Conservation (phyloP, 2,329 filamentous ascomycete species). For the Paracamarosporium sp. region DNA sequence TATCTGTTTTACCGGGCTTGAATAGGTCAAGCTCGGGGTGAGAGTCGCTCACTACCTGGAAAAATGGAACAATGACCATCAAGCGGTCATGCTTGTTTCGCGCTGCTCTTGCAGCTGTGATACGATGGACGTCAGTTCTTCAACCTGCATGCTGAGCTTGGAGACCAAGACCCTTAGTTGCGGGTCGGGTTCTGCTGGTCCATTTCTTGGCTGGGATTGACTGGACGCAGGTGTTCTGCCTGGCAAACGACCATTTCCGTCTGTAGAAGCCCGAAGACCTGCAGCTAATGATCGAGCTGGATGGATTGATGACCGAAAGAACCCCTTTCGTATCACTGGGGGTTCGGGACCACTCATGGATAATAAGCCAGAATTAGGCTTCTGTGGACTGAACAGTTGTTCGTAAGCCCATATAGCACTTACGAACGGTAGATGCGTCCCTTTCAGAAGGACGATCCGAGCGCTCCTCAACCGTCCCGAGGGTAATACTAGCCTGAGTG, state of each 20-base stretch:
- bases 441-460: conserved; percentile 65
- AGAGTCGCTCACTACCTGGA: conserved; percentile 12
- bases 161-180: conserved; percentile 46
- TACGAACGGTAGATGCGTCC: conserved; percentile 71
- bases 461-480: conserved; percentile 68
- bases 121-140: conserved; percentile 48
- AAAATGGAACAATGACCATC: conserved; percentile 45
- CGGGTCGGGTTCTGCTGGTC: conserved; percentile 33
- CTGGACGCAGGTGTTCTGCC: conserved; percentile 22
- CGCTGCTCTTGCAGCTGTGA: conserved; percentile 45
- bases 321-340: conserved; percentile 28
- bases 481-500: conserved; percentile 72
- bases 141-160: conserved; percentile 47
- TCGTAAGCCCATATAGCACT: conserved; percentile 74
- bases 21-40: conserved; percentile 9
- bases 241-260: conserved; percentile 19
- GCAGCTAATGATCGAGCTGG: conserved; percentile 38
- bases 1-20: conserved; percentile 14
- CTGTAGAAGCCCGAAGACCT: conserved; percentile 30
- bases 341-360: conserved; percentile 45
- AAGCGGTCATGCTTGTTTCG: conserved; percentile 39
- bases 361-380: conserved; percentile 21
- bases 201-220: conserved; percentile 31
- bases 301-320: conserved; percentile 38
- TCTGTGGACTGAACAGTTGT: conserved; percentile 41